Evolutionary conservation across 2,329 filamentous ascomycete genomes (phyloP), one percentile per base, ranked within the genome.

Genomic region (Fusarium azukiicola): DNA sequence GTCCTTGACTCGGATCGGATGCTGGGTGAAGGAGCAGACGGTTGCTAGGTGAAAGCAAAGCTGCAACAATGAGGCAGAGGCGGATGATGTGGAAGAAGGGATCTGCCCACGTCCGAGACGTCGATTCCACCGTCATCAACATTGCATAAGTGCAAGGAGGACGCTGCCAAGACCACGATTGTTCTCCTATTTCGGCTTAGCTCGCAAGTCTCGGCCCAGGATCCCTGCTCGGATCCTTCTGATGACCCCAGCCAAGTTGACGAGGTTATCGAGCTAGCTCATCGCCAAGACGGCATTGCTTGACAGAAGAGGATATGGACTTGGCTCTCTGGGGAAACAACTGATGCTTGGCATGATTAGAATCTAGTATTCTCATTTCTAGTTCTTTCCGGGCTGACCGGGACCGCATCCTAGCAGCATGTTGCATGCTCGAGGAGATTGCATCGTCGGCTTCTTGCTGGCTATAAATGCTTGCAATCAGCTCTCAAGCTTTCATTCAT

Each of bases 241-340:
- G 42, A 67, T 32, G 63, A 36, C 14, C 44, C 21, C 44, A 10
- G 21, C 27, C 63, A 66, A 49, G 42, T 16, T 49, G 21, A 49
- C 19, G 16, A 23, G 40, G 19, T 17, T 49, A 5, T 49, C 21
- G 14, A 21, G 10, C 11, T 46, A 16, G 13, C 13, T 21, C 40
- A 32, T 13, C 63, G 63, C 63, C 63, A 67, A 67, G 63, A 49
- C 63, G n/a, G n/a, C 10, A 67, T 67, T 67, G 63, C 32, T 67
- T 49, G 23, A 67, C 63, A 49, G 19, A 67, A 67, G 23, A 47
- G 63, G 27, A 17, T 67, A 19, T 36, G 16, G 63, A n/a, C 27
- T 67, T 3, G 27, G 21, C 21, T 17, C 27, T 38, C 27, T 36
- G 21, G 38, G 63, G 23, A 46, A 67, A 67, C 11, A 47, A 49